These are phyloP conservation scores for Choricystis sp. DNA, from an alignment of 139 green algal species.

Conservation along the genomic window DNA sequence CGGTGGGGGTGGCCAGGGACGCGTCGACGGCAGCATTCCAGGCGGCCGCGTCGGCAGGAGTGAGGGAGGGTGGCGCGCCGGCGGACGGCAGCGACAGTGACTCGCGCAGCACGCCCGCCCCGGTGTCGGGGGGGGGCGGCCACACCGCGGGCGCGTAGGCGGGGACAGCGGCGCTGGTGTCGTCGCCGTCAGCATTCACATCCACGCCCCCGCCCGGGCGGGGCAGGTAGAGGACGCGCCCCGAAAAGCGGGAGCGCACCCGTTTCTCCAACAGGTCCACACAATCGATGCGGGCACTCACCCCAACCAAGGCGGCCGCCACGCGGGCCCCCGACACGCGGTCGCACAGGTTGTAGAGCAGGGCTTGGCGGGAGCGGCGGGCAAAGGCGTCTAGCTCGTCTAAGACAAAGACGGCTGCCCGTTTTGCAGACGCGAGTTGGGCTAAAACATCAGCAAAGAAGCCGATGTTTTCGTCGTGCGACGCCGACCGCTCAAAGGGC, in stretches of 20 bases:
- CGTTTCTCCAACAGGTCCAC: slow-evolving; percentile 69
- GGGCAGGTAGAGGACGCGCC: slow-evolving; percentile 15
- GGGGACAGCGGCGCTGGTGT: background rate
- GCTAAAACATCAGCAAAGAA: slow-evolving; percentile 54
- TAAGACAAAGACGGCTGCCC: slow-evolving; percentile 59
- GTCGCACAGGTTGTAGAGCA: slow-evolving; percentile 79
- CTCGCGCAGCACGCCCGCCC: slow-evolving; percentile 12
- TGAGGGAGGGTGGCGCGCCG: background rate
- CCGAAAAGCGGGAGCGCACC: slow-evolving; percentile 49
- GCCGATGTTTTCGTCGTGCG: slow-evolving; percentile 53
- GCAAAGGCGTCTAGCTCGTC: slow-evolving; percentile 62
- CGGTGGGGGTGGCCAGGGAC: background rate
- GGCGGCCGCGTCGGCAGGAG: background rate
- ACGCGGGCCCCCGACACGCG: slow-evolving; percentile 31
- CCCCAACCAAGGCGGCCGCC: slow-evolving; percentile 50
- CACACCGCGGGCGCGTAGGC: background rate
- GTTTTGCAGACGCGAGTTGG: slow-evolving; percentile 37
- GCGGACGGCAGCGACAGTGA: slow-evolving; percentile 29
- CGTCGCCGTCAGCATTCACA: slow-evolving; percentile 4
- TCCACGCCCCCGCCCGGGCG: slow-evolving; percentile 1
- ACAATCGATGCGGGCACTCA: slow-evolving; percentile 42
- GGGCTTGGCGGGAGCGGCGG: slow-evolving; percentile 38
- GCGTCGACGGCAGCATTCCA: slow-evolving; percentile 17
- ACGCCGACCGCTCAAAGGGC: slow-evolving; percentile 25
- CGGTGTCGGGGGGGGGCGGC: slow-evolving; percentile 1